Conservation (phyloP, 2,329 filamentous ascomycete species). For the Colletotrichum caudatum region DNA sequence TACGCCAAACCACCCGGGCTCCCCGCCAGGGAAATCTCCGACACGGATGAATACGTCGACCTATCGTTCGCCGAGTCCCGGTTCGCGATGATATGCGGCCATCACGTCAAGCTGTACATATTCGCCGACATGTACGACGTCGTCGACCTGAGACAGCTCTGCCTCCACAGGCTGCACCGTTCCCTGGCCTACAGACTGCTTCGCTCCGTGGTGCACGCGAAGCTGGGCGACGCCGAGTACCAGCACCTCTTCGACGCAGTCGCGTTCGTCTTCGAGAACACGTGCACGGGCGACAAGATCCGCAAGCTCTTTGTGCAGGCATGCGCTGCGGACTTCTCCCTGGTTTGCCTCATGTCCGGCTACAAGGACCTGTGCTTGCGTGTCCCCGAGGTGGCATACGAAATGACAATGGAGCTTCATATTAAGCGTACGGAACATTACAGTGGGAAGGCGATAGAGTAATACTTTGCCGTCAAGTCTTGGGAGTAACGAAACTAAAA, state of each 20-base stretch:
- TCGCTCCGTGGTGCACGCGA: not conserved
- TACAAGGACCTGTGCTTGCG: not conserved
- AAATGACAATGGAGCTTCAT: slow-evolving; percentile 5
- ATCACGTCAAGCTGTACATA: slow-evolving; percentile 18
- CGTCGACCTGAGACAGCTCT: not conserved
- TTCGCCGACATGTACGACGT: slow-evolving; percentile 24
- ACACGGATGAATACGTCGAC: not conserved
- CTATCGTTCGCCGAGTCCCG: not conserved
- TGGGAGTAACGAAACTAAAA: too few species aligned
- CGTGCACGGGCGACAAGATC: not conserved
- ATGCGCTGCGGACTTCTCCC: not conserved
- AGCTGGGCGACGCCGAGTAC: not conserved
- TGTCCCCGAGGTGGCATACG: not conserved
- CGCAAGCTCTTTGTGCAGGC: slow-evolving; percentile 13
- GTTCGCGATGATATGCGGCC: not conserved
- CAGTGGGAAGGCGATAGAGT: too few species aligned
- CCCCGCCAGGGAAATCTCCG: not conserved
- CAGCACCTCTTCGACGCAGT: slow-evolving; percentile 1
- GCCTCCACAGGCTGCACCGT: not conserved
- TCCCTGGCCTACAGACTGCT: not conserved
- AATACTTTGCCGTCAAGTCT: too few species aligned
- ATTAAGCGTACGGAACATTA: too few species aligned
- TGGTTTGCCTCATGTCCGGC: not conserved
- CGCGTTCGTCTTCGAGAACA: not conserved
- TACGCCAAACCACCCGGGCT: not conserved